Conservation (phyloP, 164 flowering plant species). For the Platanus orientalis region DNA sequence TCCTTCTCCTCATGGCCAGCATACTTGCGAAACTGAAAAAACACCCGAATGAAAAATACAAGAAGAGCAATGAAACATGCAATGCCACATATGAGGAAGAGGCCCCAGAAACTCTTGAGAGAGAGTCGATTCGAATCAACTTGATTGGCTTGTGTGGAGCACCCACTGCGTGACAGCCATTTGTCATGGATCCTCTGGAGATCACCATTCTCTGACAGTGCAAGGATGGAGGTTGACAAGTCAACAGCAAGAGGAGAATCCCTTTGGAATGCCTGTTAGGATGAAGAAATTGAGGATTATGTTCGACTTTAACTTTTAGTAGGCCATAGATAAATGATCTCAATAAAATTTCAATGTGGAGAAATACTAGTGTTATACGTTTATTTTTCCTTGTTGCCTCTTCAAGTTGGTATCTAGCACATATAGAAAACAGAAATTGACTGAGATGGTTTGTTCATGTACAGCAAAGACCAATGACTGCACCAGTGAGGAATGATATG, state of each 20-base stretch:
- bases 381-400: too few relatives aligned
- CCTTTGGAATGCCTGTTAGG: conserved; percentile 71
- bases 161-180: conserved; percentile 47
- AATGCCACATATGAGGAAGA: conserved; percentile 75
- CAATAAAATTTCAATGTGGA: too few relatives aligned
- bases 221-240: conserved; percentile 82
- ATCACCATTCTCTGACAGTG: conserved; percentile 86
- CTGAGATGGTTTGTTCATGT: too few relatives aligned
- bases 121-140: conserved; percentile 45
- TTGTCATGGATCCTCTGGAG: conserved; percentile 78
- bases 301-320: background rate
- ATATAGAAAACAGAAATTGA: too few relatives aligned
- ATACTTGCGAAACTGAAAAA: conserved; percentile 51
- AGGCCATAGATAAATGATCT: too few relatives aligned
- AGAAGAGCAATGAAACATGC: conserved; percentile 60
- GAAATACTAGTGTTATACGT: too few relatives aligned
- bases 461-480: too few relatives aligned
- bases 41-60: conserved; percentile 44
- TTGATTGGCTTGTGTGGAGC: conserved; percentile 36
- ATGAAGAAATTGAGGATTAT: background rate
- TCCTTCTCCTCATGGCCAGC: conserved; percentile 29
- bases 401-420: too few relatives aligned
- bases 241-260: conserved; percentile 92
- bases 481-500: too few relatives aligned
- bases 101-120: conserved; percentile 91